Conservation (phyloP, 2,329 filamentous ascomycete species). For the Coccinonectria pachysandricola region DNA sequence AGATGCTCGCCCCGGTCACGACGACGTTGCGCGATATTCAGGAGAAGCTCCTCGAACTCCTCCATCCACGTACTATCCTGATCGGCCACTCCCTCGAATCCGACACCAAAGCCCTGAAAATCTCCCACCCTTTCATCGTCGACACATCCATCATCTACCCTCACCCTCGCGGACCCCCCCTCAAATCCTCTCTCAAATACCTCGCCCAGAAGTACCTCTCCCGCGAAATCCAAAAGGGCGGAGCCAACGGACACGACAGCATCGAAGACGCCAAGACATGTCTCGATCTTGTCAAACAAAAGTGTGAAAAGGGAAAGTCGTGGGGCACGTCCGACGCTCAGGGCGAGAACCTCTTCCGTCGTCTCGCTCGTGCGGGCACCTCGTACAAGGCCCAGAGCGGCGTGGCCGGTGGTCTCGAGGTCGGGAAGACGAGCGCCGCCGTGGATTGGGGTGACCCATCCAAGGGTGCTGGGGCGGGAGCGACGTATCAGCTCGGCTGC, state of each 20-base stretch:
- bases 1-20: conserved; percentile 71
- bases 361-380: conserved; percentile 56
- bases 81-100: conserved; percentile 75
- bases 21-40: conserved; percentile 82
- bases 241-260: conserved; percentile 70
- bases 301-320: conserved; percentile 81
- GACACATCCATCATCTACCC: conserved; percentile 87
- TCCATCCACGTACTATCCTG: conserved; percentile 64
- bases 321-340: conserved; percentile 76
- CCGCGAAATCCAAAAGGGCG: conserved; percentile 79
- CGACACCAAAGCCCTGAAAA: conserved; percentile 71
- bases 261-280: conserved; percentile 87
- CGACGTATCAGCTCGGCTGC: conserved; percentile 47
- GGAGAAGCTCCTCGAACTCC: conserved; percentile 57
- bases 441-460: conserved; percentile 82
- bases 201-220: conserved; percentile 76
- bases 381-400: conserved; percentile 53
- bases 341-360: conserved; percentile 81
- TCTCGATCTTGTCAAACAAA: conserved; percentile 86
- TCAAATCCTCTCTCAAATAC: conserved; percentile 87
- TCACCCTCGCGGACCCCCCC: conserved; percentile 77
- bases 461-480: conserved; percentile 45
- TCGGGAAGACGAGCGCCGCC: conserved; percentile 58
- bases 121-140: conserved; percentile 87
- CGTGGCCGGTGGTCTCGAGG: conserved; percentile 39